A percentile compares a stretch with the other conserved stretches of the same genome.
These are phyloP conservation scores for Coccinonectria pachysandricola DNA, from an alignment of 2,329 filamentous ascomycete species.

Conservation along the genomic window DNA sequence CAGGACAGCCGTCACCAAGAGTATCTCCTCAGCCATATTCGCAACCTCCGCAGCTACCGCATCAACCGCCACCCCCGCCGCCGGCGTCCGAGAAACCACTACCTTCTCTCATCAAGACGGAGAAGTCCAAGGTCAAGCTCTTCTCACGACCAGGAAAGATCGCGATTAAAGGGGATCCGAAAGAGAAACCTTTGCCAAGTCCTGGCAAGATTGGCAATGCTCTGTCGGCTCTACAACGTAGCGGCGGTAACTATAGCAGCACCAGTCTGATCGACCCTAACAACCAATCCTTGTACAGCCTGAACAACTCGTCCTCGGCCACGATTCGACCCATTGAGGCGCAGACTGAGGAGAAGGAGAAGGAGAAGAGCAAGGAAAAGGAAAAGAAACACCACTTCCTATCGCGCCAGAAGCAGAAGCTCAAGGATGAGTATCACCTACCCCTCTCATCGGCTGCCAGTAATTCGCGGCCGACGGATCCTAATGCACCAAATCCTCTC, in stretches of 20 bases:
- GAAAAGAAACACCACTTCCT: conserved; percentile 73
- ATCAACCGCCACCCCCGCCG: conserved; percentile 27
- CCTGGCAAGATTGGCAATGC: conserved; percentile 62
- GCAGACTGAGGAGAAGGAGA: conserved; percentile 31
- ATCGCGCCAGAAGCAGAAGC: conserved; percentile 68
- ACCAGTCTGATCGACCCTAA: conserved; percentile 57
- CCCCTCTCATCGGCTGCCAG: conserved; percentile 66
- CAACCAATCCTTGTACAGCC: conserved; percentile 56
- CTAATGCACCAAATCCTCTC: conserved; percentile 61
- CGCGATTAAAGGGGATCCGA: conserved; percentile 55
- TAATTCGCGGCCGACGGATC: conserved; percentile 67
- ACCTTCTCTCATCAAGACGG: conserved; percentile 44
- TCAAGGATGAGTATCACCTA: conserved; percentile 63
- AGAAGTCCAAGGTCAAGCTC: conserved; percentile 72
- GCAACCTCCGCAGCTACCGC: conserved; percentile 29
- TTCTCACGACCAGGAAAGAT: conserved; percentile 73
- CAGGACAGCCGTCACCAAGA: conserved; percentile 42
- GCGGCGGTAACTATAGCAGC: conserved; percentile 61
- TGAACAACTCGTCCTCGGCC: conserved; percentile 66
- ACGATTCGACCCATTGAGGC: conserved; percentile 59
- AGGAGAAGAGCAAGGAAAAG: conserved; percentile 49
- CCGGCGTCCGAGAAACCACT: conserved; percentile 44
- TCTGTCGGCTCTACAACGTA: conserved; percentile 53
- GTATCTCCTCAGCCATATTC: conserved; percentile 24
- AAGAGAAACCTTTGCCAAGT: conserved; percentile 59